phyloP scores from a whole-genome alignment of 2,329 filamentous ascomycete genomes.

The Emergomyces africanus region DNA sequence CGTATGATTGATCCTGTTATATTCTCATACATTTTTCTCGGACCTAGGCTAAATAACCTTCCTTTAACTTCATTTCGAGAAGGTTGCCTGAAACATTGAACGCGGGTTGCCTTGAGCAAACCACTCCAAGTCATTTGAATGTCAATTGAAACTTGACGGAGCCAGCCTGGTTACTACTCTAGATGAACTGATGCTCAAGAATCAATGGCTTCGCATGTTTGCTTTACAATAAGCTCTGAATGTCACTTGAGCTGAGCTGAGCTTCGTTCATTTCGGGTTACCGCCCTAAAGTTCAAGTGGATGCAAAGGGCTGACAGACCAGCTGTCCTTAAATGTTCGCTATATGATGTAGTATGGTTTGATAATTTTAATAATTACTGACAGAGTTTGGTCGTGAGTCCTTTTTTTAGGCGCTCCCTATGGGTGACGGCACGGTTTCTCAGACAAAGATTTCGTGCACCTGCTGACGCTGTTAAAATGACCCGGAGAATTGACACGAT shows the following conservation, averaged over 20 bases:
- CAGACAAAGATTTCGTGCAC: not conserved
- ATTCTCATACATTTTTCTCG: not conserved
- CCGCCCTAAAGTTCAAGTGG: not conserved
- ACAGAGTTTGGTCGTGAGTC: too few relatives aligned
- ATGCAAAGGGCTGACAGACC: not conserved
- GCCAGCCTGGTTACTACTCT: too few relatives aligned
- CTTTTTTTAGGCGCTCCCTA: too few relatives aligned
- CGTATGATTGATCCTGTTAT: not conserved
- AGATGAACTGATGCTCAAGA: too few relatives aligned
- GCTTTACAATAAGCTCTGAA: not conserved
- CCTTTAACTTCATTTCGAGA: not conserved
- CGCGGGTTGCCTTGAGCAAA: not conserved
- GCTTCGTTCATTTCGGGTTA: not conserved
- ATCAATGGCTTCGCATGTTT: too few relatives aligned
- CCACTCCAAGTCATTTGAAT: not conserved
- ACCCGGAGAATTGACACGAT: not conserved
- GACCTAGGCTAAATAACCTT: not conserved
- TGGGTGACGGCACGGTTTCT: not conserved
- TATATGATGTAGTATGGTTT: too few relatives aligned
- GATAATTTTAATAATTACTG: too few relatives aligned
- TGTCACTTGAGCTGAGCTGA: not conserved
- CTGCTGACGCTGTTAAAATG: not conserved
- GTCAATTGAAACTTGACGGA: not conserved
- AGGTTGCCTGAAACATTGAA: not conserved
- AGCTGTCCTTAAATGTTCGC: not conserved